These are phyloP conservation scores for Schizosaccharomyces cryophilus DNA, from an alignment of 805 yeast species.

Conservation along the genomic window DNA sequence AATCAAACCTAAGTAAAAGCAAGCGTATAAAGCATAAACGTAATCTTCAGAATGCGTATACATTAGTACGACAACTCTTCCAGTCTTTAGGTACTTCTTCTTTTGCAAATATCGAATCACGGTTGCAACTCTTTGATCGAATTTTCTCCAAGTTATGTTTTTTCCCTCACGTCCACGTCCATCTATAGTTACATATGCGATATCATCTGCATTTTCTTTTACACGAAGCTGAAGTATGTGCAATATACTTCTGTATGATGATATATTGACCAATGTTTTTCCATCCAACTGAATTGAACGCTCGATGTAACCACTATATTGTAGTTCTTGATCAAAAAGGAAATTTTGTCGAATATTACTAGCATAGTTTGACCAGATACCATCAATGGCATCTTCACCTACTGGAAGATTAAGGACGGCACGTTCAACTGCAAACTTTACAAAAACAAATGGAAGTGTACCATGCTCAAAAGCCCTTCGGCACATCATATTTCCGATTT, in stretches of 20 bases:
- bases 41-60: conserved; percentile 75
- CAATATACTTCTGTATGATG: conserved; percentile 44
- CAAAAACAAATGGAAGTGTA: conserved; percentile 49
- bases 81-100: conserved; percentile 37
- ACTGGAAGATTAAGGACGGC: conserved; percentile 29
- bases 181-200: conserved; percentile 33
- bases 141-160: conserved; percentile 52
- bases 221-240: conserved; percentile 65
- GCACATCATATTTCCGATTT: conserved; percentile 75
- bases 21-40: conserved; percentile 61
- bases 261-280: conserved; percentile 45
- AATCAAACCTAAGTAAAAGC: conserved; percentile 55
- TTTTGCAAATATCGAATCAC: conserved; percentile 46
- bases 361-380: conserved; percentile 60
- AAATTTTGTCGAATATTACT: conserved; percentile 40
- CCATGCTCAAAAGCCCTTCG: conserved; percentile 59
- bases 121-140: conserved; percentile 53
- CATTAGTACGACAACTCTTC: conserved; percentile 55
- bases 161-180: conserved; percentile 24
- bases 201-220: conserved; percentile 44
- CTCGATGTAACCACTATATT: conserved; percentile 48
- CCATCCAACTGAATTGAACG: conserved; percentile 28
- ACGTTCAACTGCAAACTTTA: conserved; percentile 46
- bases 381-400: conserved; percentile 36
- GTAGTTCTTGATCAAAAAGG: conserved; percentile 40